phyloP scores from a whole-genome alignment of 129 eudicot species.

The Deinandra increscens region DNA sequence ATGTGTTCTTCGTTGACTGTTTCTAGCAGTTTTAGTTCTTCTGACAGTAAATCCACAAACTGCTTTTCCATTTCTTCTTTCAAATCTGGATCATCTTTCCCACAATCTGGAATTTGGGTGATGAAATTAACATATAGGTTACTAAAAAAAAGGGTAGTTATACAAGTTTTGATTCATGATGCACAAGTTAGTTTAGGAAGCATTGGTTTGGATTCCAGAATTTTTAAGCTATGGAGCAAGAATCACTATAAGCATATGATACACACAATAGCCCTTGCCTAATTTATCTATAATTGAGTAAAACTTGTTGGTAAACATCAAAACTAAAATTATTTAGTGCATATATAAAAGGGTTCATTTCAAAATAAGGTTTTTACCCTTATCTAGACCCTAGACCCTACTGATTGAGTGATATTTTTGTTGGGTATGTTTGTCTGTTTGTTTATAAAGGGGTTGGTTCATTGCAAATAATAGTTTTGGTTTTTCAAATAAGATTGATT shows the following conservation, averaged over 20 bases:
- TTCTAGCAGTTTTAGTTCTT: slow-evolving; percentile 75
- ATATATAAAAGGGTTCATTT: no score
- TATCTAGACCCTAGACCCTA: no score
- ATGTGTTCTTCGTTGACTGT: slow-evolving; percentile 56
- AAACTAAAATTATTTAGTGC: no score
- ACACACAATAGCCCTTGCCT: not conserved
- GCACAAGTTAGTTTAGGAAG: not conserved
- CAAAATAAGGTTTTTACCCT: no score
- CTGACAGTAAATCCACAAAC: slow-evolving; percentile 69
- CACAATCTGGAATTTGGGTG: slow-evolving; percentile 52
- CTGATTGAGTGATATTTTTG: no score
- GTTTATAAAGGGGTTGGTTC: no score
- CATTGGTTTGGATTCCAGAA: not conserved
- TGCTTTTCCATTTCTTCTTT: slow-evolving; percentile 91
- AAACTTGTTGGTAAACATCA: no score
- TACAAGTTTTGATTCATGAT: not conserved
- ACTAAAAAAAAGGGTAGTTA: not conserved
- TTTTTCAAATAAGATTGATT: no score
- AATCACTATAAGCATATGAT: not conserved
- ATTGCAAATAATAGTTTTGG: no score
- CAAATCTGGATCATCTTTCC: slow-evolving; percentile 79
- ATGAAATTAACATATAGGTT: slow-evolving; percentile 3
- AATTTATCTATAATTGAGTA: not conserved
- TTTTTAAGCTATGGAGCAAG: not conserved
- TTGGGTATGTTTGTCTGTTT: no score